Evolutionary conservation across 2,329 filamentous ascomycete genomes (phyloP), one percentile per base, ranked within the genome.

Genomic region (Penicillium brevicompactum): DNA sequence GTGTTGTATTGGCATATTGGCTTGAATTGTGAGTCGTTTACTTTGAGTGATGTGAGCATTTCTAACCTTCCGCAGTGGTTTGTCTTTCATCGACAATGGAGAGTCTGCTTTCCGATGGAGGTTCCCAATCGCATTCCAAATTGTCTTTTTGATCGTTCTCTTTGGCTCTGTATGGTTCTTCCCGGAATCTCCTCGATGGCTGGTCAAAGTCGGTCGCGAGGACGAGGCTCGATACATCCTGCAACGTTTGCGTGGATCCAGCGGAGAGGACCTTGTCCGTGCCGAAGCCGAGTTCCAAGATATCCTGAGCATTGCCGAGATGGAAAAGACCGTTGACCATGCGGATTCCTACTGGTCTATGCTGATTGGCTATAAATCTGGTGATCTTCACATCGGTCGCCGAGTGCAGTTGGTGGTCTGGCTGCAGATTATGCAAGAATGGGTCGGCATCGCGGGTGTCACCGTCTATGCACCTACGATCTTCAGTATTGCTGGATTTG

Each of bases 351-450:
- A 90, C 62, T 65, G 82, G 3, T 76, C 83, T 46, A 90, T 90
- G 87, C 72, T 90, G 1, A 85, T 88, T 49, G 86, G 86, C 2
- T 81, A 84, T 51, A 85, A 84, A 2, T 87, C 85, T 0, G 87
- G 79, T 1, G 84, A 87, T 49, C 70, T 90, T 8, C 87, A 90
- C 59, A 87, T 84, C 0, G 87, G 82, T 0, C 80, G 87, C 1
- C 83, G 88, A 5, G 86, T 89, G 0, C 86, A 89, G 63, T 79
- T 90, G 1, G 86, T 87, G 3, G 79, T 90, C 34, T 90, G 87
- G 86, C 77, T 90, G 8, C 86, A 89, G 71, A 87, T 89, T 43
- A 82, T 89, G 66, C 86, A 89, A 64, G 84, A 88, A 63, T 88
- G 86, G 85, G 81, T 86, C 49, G 86, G 87, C 0, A 89, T 90